Base-by-base conservation (phyloP, 2,329 filamentous ascomycete genomes). In the Rhynchosporium secalis region DNA sequence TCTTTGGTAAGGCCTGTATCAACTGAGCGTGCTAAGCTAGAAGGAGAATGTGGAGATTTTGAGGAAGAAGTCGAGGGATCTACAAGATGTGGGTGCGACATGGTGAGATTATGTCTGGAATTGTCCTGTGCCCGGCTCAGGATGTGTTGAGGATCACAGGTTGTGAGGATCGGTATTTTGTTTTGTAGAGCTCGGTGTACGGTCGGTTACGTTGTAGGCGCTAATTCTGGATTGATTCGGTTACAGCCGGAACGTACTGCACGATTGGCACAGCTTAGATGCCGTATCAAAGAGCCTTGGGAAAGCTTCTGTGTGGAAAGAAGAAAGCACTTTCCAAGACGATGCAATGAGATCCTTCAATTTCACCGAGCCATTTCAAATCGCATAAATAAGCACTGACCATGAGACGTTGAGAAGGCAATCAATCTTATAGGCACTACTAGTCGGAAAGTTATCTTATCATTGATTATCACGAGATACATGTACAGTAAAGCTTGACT, bases 31-130 rank as follows among this genome's bases (percentile, higher is more conserved):
- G 51, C 51, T 10, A 41, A 20, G 36, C n/a, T 28, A 10, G 38
- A 15, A 4, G 51, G 51, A 7, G 51, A 54, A 28, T 13, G 36
- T 5, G 51, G 51, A 41, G 51, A 40, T 7, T 33, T 36, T 3
- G 51, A 33, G 7, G 51, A 41, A 26, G 51, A 54, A 28, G 33
- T 33, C 20, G 51, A 41, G 9, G 51, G 40, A 41, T 28, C 33
- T 20, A 40, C 51, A 8, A 54, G 51, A 41, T 54, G 51, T 41
- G 51, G 51, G 3, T 41, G 51, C 28, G 51, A 54, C 51, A 54
- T 54, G 8, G 51, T 54, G 33, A 40, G 33, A 8, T 28, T 54
- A 41, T 54, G 13, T 40, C 36, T 54, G n/a, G 33, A 28, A 20
- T 41, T 54, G 12, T 33, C 40, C 13, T 54, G 9, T 40, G n/a